phyloP scores from a whole-genome alignment of 331 rosid genomes.

The Acacia pycnantha region DNA sequence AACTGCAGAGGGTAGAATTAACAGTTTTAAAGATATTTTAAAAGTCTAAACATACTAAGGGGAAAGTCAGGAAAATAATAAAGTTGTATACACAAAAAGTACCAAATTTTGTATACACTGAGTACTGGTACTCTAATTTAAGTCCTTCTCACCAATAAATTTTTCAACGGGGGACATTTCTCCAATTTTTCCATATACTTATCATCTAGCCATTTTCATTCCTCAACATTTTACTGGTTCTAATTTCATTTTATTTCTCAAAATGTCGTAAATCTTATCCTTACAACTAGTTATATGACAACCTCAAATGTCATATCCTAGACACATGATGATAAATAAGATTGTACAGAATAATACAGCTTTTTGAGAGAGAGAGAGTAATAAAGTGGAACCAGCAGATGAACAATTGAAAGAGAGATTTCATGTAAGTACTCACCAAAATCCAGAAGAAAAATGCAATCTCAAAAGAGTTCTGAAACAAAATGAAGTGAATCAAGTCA shows the following conservation, averaged over 20 bases:
- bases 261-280: not conserved
- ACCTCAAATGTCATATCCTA: not conserved
- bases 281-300: not conserved
- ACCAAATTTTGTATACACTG: not conserved
- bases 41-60: not conserved
- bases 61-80: too few relatives aligned
- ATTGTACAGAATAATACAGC: not conserved
- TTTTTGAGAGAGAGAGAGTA: not conserved
- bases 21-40: not conserved
- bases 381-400: not conserved
- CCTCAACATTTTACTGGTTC: not conserved
- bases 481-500: constrained; percentile 79
- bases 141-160: not conserved
- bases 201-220: not conserved
- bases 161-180: too few relatives aligned
- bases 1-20: constrained; percentile 43
- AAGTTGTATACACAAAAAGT: not conserved
- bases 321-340: not conserved
- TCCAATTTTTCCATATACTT: not conserved
- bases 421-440: constrained; percentile 48
- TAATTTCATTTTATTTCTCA: not conserved
- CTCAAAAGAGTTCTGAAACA: constrained; percentile 93
- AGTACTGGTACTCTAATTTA: too few relatives aligned
- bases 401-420: not conserved
- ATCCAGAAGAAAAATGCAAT: constrained; percentile 96